Evolutionary conservation across 1,284 basidiomycete genomes (phyloP).

Genomic region (Takashimella koratensis): DNA sequence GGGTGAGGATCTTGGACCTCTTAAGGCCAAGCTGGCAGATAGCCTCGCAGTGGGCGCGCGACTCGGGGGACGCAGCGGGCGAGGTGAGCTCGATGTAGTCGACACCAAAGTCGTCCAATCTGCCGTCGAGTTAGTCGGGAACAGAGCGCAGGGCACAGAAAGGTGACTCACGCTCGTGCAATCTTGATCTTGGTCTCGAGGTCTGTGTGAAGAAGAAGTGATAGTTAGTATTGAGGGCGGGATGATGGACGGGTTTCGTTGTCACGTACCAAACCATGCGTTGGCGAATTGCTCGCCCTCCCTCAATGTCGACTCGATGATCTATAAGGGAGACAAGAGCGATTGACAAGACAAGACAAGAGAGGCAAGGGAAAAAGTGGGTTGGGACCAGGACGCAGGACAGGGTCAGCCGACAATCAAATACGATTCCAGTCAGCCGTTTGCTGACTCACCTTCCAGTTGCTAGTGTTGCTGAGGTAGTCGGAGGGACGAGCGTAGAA

Average conservation of each 20-base stretch:
- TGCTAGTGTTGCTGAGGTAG: conserved; percentile 84
- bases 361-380: background rate
- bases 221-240: background rate
- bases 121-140: no score
- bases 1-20: conserved; percentile 78
- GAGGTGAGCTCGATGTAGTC: conserved; percentile 99
- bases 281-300: conserved; percentile 99
- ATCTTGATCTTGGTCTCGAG: conserved; percentile 99
- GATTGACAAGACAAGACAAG: background rate
- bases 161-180: conserved; percentile 66
- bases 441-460: conserved; percentile 61
- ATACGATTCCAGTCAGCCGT: background rate
- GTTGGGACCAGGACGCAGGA: no score
- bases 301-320: conserved; percentile 94
- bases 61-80: conserved; percentile 96
- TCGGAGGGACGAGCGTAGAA: conserved; percentile 86
- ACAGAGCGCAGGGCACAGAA: no score
- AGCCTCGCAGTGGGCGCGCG: conserved; percentile 88
- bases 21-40: conserved; percentile 99
- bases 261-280: conserved; percentile 58
- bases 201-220: conserved; percentile 59
- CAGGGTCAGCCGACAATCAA: no score
- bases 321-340: conserved; percentile 45
- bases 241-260: background rate
- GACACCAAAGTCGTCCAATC: conserved; percentile 92